phyloP scores from a whole-genome alignment of 2,329 filamentous ascomycete species.

The Metarhizium guizhouense region DNA sequence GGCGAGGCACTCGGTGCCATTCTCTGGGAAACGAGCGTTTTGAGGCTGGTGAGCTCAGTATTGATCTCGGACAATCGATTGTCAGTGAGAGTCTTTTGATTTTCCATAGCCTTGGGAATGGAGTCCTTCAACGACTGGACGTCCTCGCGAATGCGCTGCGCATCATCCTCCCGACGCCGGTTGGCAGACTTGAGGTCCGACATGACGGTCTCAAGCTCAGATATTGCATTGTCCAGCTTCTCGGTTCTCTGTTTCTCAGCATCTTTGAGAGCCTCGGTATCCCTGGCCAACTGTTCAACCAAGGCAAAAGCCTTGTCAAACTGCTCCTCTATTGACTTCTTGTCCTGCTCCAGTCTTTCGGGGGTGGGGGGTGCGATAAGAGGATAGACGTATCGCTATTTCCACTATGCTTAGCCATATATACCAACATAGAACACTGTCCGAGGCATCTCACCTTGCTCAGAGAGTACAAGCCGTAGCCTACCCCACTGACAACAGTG shows the following conservation, averaged over 20 bases:
- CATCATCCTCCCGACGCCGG: conserved; percentile 77
- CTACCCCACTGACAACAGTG: conserved; percentile 80
- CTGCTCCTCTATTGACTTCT: conserved; percentile 82
- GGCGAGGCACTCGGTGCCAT: conserved; percentile 34
- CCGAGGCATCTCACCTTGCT: conserved; percentile 56
- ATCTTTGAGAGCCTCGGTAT: conserved; percentile 80
- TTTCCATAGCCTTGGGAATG: conserved; percentile 81
- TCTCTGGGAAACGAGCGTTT: conserved; percentile 67
- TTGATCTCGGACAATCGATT: conserved; percentile 75
- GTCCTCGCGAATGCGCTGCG: conserved; percentile 77
- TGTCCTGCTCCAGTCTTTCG: conserved; percentile 89
- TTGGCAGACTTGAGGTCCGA: conserved; percentile 73
- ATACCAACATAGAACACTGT: too few relatives aligned
- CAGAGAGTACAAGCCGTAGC: conserved; percentile 81
- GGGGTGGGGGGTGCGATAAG: conserved; percentile 89
- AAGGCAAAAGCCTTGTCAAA: conserved; percentile 88
- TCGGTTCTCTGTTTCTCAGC: conserved; percentile 80
- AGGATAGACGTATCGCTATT: conserved; percentile 78
- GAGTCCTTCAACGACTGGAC: conserved; percentile 72
- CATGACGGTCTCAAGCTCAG: conserved; percentile 78
- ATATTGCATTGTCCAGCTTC: conserved; percentile 70
- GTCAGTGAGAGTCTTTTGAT: conserved; percentile 79
- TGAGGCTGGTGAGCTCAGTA: conserved; percentile 81
- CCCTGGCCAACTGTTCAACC: conserved; percentile 83
- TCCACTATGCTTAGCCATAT: background rate